Evolutionary conservation across 495 filamentous ascomycete genomes (phyloP), one percentile per base, ranked within the genome.

Genomic region (Penicillium silybi): DNA sequence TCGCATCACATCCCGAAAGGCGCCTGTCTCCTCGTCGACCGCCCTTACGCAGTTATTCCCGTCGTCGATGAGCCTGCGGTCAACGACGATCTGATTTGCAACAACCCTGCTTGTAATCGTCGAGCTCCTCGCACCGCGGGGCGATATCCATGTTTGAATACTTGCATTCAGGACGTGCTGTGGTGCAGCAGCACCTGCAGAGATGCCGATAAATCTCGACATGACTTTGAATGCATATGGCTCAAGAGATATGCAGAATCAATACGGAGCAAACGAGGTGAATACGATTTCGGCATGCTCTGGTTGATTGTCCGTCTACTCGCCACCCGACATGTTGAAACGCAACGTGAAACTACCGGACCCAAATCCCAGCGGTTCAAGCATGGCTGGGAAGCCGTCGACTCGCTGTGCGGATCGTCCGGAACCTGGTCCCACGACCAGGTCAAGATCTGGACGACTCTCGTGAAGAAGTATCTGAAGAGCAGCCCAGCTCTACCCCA

Each of bases 221-320:
- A 73, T 52, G 58, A 19, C 0, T 69, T 73, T 32, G 70, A 73
- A 56, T 73, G 70, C 17, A 58, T 45, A 15, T 73, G 70, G 70
- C 55, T 73, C 10, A 60, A 68, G 47, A 52, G 57, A 35, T 70
- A 67, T 44, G 48, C 63, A 0, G 44, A 17, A 0, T 40, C 65
- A 3, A 62, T 73, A 2, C 65, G 65, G 8, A 17, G 55, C 2
- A 73, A 73, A 64, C 50, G 65, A 50, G 60, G 67, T 37, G 68
- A 71, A 50, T 73, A 71, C 50, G 59, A 65, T 16, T 73, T 73
- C 32, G 68, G 70, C 11, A 70, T 73, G 70, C 19, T 71, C 29
- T 73, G 70, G 70, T 25, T 73, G 48, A 71, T 73, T 53, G 64
- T 73, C 11, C 65, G 70, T 4, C 44, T 71, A 7, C 56, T 73